Conservation (phyloP, 2,329 filamentous ascomycete genomes). For the Tolypocladium ophioglossoides region DNA sequence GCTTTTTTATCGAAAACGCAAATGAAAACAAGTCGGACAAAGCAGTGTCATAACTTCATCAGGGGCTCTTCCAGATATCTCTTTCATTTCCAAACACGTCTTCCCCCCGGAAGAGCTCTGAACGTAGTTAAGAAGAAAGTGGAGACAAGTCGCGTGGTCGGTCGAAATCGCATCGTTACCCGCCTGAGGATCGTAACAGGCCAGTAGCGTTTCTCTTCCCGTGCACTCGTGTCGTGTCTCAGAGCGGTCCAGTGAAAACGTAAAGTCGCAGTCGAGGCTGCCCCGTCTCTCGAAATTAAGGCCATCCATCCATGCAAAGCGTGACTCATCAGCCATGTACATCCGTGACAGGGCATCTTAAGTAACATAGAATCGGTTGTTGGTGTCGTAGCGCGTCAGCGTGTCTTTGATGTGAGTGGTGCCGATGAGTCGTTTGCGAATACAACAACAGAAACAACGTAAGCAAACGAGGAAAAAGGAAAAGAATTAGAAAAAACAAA, state of each 20-base stretch:
- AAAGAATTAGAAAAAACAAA: constrained; percentile 4
- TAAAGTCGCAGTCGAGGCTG: constrained; percentile 7
- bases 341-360: constrained; percentile 24
- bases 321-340: constrained; percentile 35
- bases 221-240: constrained; percentile 19
- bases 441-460: constrained; percentile 15
- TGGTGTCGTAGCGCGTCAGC: constrained; percentile 26
- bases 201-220: constrained; percentile 17
- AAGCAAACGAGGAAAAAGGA: constrained; percentile 10
- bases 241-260: constrained; percentile 13
- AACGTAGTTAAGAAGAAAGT: constrained; percentile 2
- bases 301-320: constrained; percentile 27
- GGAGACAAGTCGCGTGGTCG: constrained; percentile 13
- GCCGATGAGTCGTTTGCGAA: constrained; percentile 18
- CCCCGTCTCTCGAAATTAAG: constrained; percentile 20
- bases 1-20: constrained; percentile 14
- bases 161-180: constrained; percentile 17
- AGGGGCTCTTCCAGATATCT: constrained; percentile 14
- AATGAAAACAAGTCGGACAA: constrained; percentile 11
- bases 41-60: constrained; percentile 24
- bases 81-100: constrained; percentile 14
- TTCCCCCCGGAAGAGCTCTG: constrained; percentile 9
- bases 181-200: constrained; percentile 28
- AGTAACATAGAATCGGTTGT: constrained; percentile 22
- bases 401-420: constrained; percentile 16